phyloP scores from a whole-genome alignment of 495 filamentous ascomycete species.

The Talaromyces thailandensis region DNA sequence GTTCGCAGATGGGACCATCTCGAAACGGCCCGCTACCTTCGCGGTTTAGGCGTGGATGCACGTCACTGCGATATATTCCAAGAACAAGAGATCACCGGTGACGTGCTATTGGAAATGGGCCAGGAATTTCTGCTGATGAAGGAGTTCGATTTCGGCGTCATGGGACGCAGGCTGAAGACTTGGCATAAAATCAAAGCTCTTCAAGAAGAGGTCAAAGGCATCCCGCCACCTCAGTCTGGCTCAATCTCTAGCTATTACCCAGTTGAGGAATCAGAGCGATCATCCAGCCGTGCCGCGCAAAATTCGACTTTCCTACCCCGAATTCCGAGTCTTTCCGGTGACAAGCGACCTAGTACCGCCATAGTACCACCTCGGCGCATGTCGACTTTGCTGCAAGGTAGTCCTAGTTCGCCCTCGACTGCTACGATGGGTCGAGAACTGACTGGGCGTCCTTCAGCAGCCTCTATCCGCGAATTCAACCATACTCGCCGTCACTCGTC shows the following conservation, averaged over 20 bases:
- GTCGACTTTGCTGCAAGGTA: slow-evolving; percentile 3
- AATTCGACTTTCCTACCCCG: slow-evolving; percentile 47
- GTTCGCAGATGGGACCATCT: slow-evolving; percentile 66
- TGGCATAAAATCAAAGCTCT: slow-evolving; percentile 89
- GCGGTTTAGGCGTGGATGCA: slow-evolving; percentile 68
- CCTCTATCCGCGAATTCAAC: slow-evolving; percentile 73
- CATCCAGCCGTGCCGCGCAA: slow-evolving; percentile 26
- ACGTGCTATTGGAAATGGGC: slow-evolving; percentile 89
- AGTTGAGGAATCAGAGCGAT: slow-evolving; percentile 28
- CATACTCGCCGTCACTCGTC: slow-evolving; percentile 83
- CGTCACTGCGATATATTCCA: slow-evolving; percentile 87
- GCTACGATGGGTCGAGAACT: slow-evolving; percentile 45
- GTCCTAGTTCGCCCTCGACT: slow-evolving; percentile 24
- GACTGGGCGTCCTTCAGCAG: slow-evolving; percentile 60
- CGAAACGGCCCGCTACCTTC: slow-evolving; percentile 79
- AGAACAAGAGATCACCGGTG: slow-evolving; percentile 92
- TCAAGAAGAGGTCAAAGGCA: slow-evolving; percentile 67
- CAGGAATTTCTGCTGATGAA: slow-evolving; percentile 89
- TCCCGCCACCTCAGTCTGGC: slow-evolving; percentile 16
- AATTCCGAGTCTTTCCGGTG: slow-evolving; percentile 47
- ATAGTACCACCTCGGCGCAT: slow-evolving; percentile 3
- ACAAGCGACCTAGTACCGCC: slow-evolving; percentile 11
- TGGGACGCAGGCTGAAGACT: slow-evolving; percentile 80
- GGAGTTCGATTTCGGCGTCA: slow-evolving; percentile 87
- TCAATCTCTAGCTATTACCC: slow-evolving; percentile 24